Percentiles rank a stretch among this genome's conserved stretches.
These are phyloP conservation scores for Chamaenerion angustifolium DNA, from an alignment of 345 rosid species.

Conservation along the genomic window DNA sequence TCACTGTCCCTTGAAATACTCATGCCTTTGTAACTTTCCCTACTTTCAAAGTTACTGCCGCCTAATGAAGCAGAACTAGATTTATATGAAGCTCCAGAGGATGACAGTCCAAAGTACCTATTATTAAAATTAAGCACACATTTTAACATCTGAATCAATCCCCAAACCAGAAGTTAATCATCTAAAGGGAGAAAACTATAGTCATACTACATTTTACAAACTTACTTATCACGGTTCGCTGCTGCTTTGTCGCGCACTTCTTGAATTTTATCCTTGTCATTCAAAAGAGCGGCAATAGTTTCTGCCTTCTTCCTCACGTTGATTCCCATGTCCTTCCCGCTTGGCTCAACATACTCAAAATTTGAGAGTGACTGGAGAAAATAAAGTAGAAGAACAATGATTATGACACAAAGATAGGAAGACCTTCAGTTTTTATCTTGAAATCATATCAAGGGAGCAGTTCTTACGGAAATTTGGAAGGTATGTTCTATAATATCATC, in stretches of 20 bases:
- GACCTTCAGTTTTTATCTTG: conserved; percentile 5
- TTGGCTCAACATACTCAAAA: conserved; percentile 92
- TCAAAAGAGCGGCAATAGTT: conserved; percentile 55
- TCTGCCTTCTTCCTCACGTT: conserved; percentile 96
- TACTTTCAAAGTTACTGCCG: conserved; percentile 31
- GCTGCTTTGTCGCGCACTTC: conserved; percentile 82
- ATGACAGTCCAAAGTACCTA: conserved; percentile 92
- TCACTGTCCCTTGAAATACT: conserved; percentile 37
- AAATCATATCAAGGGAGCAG: neutral
- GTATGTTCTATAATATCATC: conserved; percentile 96
- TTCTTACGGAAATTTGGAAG: conserved; percentile 84
- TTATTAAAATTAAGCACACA: conserved; percentile 4
- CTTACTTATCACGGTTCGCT: conserved; percentile 87
- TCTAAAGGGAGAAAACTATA: conserved; percentile 1
- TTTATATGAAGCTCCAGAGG: conserved; percentile 58
- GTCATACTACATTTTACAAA: neutral
- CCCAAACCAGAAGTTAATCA: conserved; percentile 2
- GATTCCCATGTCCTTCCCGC: conserved; percentile 84
- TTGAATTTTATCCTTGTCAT: conserved; percentile 75
- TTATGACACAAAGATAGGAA: conserved; percentile 12
- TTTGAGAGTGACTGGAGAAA: conserved; percentile 65
- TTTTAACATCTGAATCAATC: conserved; percentile 5
- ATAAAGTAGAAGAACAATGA: conserved; percentile 13
- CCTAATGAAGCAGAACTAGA: conserved; percentile 54
- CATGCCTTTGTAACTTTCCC: conserved; percentile 39